phyloP scores from a whole-genome alignment of 441 rosid species.

The Pelargonium exstipulatum region DNA sequence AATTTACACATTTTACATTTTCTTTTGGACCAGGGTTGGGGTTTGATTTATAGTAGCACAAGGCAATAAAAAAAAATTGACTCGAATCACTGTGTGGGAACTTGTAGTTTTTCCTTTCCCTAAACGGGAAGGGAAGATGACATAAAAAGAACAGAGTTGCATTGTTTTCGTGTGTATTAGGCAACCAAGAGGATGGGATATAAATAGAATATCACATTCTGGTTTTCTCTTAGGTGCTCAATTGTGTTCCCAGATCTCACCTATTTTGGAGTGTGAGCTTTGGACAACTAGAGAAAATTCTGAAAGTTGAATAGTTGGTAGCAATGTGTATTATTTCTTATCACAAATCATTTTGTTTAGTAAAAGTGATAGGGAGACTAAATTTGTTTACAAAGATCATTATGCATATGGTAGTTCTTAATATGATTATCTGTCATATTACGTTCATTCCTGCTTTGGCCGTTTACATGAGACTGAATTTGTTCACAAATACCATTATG shows the following conservation, averaged over 20 bases:
- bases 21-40: too few species aligned
- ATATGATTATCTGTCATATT: background rate
- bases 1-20: background rate
- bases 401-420: background rate
- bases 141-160: background rate
- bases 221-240: background rate
- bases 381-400: background rate
- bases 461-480: background rate
- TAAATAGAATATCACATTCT: background rate
- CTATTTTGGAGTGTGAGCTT: background rate
- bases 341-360: conserved; percentile 1
- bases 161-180: background rate
- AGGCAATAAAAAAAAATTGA: background rate
- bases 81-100: background rate
- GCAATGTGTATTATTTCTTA: background rate
- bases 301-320: background rate
- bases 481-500: background rate
- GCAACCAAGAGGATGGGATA: background rate
- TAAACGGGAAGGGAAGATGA: background rate
- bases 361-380: background rate
- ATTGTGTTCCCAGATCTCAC: background rate
- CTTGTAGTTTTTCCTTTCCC: conserved; percentile 2
- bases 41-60: background rate
- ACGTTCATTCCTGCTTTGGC: background rate
- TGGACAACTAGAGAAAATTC: background rate